Evolutionary conservation across 2,329 filamentous ascomycete species (phyloP), one percentile per base, ranked within the genome.

Genomic region (Alternaria brassicicola): DNA sequence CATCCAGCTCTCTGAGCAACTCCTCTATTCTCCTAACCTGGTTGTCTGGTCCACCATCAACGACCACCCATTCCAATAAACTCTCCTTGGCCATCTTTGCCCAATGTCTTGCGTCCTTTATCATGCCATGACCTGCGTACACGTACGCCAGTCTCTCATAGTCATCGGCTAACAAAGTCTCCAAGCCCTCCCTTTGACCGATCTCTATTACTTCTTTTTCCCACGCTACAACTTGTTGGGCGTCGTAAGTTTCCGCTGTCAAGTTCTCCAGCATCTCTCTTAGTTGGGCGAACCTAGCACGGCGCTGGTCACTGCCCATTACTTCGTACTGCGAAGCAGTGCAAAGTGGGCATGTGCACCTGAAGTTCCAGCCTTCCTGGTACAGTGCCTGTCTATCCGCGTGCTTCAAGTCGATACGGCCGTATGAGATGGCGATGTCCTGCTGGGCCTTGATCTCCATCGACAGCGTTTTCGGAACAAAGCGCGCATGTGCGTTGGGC

Each of bases 121-220:
- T 17, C 53, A 59, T 59, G 9, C 63, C 65, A 26, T 63, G 54
- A 12, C 65, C 64, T 10, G 64, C 60, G 55, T 71, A 66, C 21
- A 69, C 66, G 52, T 71, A 71, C n/a, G 67, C 67, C 57, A 71
- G 46, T 43, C 68, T 64, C 52, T 71, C 68, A 35, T 67, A 61
- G 38, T 71, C 68, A 21, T 57, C 61, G 9, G 67, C 66, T 8
- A 69, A 43, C 52, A 71, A 30, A 23, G 59, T 52, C 17, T 67
- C 67, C 25, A 71, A 50, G 4, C 67, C 67, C 39, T 71, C 68
- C 17, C 45, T 59, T 13, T 57, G 50, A 50, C 62, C 62, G 51
- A 71, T 59, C 25, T 65, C 65, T 21, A 71, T 60, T 2, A 69
- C 46, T 39, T 71, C 66, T 28, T 66, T 64, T 43, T 71, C 68